Evolutionary conservation across 148 eudicot genomes (phyloP).

Genomic region (Talinum fruticosum): DNA sequence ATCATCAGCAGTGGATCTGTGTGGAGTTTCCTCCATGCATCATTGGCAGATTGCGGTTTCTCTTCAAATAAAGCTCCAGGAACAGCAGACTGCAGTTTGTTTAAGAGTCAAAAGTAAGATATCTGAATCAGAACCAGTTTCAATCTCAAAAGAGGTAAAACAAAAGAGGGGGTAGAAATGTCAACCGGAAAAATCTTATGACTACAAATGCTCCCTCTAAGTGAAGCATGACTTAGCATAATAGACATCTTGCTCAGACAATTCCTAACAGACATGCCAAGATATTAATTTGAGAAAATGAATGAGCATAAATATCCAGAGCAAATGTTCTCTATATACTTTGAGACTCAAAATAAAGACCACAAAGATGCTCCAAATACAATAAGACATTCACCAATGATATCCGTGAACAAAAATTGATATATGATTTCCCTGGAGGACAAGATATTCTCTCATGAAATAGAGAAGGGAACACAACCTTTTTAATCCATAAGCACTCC

Average conservation of each 20-base stretch:
- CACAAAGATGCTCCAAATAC: too few relatives aligned
- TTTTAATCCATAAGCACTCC: too few relatives aligned
- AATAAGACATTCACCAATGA: too few relatives aligned
- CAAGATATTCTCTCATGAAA: too few relatives aligned
- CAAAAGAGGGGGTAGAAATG: background rate
- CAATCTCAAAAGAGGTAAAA: background rate
- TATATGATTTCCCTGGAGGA: background rate
- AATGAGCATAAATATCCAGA: background rate
- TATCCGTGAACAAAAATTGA: background rate
- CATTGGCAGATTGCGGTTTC: slow-evolving; percentile 92
- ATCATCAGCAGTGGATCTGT: slow-evolving; percentile 95
- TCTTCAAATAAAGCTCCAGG: slow-evolving; percentile 97
- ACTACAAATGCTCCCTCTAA: background rate
- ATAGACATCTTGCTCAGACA: background rate
- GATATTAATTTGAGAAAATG: background rate
- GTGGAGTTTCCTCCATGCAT: slow-evolving; percentile 97
- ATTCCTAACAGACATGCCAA: background rate
- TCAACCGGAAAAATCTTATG: background rate
- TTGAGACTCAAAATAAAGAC: background rate
- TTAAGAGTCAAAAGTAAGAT: slow-evolving; percentile 1
- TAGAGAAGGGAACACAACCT: too few relatives aligned
- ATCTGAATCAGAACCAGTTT: slow-evolving; percentile 10
- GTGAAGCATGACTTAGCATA: background rate
- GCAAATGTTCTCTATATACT: background rate
- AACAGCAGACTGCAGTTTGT: slow-evolving; percentile 41